These are phyloP conservation scores for Angophora floribunda DNA, from an alignment of 345 rosid genomes.

Conservation along the genomic window DNA sequence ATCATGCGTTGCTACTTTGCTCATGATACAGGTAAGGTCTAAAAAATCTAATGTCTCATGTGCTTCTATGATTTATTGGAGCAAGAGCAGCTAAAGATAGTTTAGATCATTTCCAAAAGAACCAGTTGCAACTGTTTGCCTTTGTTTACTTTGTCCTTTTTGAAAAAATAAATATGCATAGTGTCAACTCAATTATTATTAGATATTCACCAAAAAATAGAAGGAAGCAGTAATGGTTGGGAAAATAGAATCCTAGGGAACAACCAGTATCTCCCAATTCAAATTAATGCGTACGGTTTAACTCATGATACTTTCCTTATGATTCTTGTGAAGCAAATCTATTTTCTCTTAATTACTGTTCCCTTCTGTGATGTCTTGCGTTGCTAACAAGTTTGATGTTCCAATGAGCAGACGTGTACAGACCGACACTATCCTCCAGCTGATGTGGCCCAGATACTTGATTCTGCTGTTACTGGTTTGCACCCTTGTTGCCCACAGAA, in stretches of 20 bases:
- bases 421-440: conserved; percentile 83
- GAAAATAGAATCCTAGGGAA: neutral
- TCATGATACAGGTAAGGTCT: conserved; percentile 64
- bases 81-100: neutral
- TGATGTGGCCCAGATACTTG: conserved; percentile 92
- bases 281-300: neutral
- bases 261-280: neutral
- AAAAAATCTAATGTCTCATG: neutral
- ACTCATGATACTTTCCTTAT: neutral
- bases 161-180: neutral
- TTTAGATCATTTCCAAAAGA: neutral
- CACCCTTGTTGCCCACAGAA: conserved; percentile 79
- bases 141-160: neutral
- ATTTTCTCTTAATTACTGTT: neutral
- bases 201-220: neutral
- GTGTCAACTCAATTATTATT: neutral
- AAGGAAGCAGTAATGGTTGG: neutral
- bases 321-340: neutral
- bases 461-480: conserved; percentile 69
- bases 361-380: neutral
- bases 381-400: neutral
- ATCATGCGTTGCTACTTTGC: conserved; percentile 81
- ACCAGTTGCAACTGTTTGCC: neutral
- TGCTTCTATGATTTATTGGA: neutral
- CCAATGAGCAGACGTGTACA: conserved; percentile 62